Percentiles rank a stretch among this genome's conserved stretches.
phyloP scores from a whole-genome alignment of 257 asterid species.

The Misopates orontium region DNA sequence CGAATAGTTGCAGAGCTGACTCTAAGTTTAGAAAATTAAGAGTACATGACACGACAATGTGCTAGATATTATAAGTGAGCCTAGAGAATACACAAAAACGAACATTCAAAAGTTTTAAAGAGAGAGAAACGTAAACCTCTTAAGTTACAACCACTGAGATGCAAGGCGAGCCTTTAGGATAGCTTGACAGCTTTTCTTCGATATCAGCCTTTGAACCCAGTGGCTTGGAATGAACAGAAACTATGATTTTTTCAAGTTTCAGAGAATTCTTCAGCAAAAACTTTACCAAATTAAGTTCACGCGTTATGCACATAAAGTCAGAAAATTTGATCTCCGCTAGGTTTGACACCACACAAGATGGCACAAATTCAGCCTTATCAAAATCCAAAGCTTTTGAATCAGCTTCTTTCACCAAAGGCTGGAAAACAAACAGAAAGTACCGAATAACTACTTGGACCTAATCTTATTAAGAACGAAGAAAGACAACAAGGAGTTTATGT shows the following conservation, averaged over 20 bases:
- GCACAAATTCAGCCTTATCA: not conserved
- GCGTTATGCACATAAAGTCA: not conserved
- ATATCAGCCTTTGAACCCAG: too few species aligned
- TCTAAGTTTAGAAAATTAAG: too few species aligned
- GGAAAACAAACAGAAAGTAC: not conserved
- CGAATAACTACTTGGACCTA: not conserved
- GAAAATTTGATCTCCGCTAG: not conserved
- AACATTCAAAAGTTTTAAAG: too few species aligned
- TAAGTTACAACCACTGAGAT: not conserved
- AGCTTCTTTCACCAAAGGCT: not conserved
- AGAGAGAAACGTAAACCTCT: not conserved
- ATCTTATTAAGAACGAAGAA: not conserved
- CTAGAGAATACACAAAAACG: too few species aligned
- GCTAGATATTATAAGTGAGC: too few species aligned
- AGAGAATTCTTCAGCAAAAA: conserved; percentile 4
- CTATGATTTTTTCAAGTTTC: not conserved
- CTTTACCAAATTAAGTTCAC: not conserved
- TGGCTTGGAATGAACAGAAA: not conserved
- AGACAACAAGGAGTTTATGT: too few species aligned
- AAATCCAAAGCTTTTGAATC: not conserved
- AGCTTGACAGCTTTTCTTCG: not conserved
- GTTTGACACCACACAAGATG: not conserved
- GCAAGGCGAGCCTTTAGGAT: not conserved
- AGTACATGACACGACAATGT: too few species aligned
- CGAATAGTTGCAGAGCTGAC: too few species aligned